Conservation (phyloP, 257 asterid genomes). For the Linderniella brevidens region DNA sequence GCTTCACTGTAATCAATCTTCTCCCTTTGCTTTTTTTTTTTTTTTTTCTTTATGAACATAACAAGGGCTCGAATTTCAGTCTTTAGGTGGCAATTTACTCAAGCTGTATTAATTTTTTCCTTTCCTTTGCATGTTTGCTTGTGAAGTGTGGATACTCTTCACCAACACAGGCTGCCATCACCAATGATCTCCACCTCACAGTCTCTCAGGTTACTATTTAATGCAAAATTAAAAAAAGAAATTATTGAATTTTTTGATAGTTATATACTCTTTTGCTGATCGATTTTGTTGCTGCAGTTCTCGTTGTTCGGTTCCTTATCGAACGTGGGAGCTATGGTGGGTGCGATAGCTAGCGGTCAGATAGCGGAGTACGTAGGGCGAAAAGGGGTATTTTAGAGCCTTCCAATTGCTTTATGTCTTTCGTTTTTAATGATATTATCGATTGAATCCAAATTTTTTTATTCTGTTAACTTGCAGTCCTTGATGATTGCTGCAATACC, state of each 20-base stretch:
- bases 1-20: constrained; percentile 52
- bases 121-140: constrained; percentile 12
- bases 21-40: constrained; percentile 1
- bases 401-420: too few species aligned
- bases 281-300: constrained; percentile 29
- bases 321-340: constrained; percentile 95
- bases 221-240: too few species aligned
- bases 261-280: too few species aligned
- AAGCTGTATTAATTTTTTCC: constrained; percentile 10
- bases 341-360: constrained; percentile 94
- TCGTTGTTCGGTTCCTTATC: constrained; percentile 74
- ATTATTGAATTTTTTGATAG: too few species aligned
- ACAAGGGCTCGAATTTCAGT: too few species aligned
- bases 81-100: not conserved
- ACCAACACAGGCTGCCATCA: constrained; percentile 55
- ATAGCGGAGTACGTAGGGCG: constrained; percentile 88
- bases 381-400: constrained; percentile 21
- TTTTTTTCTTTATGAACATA: too few species aligned
- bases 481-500: constrained; percentile 86
- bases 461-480: constrained; percentile 31
- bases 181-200: constrained; percentile 45
- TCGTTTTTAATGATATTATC: not conserved
- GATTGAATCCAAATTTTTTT: constrained; percentile 1
- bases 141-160: constrained; percentile 73
- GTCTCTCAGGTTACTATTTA: constrained; percentile 45